phyloP scores from a whole-genome alignment of 192 early-diverging fungal genomes.

The Dissophora globulifera region DNA sequence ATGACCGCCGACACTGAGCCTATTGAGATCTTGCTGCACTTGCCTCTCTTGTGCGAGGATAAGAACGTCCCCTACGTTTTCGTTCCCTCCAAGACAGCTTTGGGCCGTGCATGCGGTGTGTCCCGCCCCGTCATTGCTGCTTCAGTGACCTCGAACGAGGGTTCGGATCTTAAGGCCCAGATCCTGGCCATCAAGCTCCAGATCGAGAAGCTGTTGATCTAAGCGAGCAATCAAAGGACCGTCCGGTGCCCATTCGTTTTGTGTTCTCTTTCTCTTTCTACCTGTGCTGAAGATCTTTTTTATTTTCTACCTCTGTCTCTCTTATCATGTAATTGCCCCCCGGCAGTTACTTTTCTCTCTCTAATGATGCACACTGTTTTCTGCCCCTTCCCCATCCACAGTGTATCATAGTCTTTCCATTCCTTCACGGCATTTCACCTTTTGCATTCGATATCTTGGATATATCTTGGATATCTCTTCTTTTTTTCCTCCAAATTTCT shows the following conservation, averaged over 20 bases:
- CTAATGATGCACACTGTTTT: conserved; percentile 29
- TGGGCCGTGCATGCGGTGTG: conserved; percentile 98
- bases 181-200: conserved; percentile 90
- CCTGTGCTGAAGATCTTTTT: conserved; percentile 20
- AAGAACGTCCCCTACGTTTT: conserved; percentile 99
- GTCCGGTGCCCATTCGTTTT: background rate
- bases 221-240: conserved; percentile 24
- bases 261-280: background rate
- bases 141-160: conserved; percentile 98
- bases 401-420: conserved; percentile 11
- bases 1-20: conserved; percentile 99
- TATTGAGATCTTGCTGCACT: conserved; percentile 96
- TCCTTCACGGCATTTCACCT: conserved; percentile 3
- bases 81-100: conserved; percentile 94
- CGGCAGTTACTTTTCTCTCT: background rate
- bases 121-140: conserved; percentile 92
- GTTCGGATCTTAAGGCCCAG: conserved; percentile 92
- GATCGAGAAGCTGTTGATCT: conserved; percentile 95
- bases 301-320: background rate
- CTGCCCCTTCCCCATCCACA: background rate
- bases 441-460: conserved; percentile 2
- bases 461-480: background rate
- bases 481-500: conserved; percentile 12
- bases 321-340: no score
- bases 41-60: conserved; percentile 98